These are phyloP conservation scores for Austropuccinia psidii DNA, from an alignment of 1,284 basidiomycete genomes.

Conservation along the genomic window DNA sequence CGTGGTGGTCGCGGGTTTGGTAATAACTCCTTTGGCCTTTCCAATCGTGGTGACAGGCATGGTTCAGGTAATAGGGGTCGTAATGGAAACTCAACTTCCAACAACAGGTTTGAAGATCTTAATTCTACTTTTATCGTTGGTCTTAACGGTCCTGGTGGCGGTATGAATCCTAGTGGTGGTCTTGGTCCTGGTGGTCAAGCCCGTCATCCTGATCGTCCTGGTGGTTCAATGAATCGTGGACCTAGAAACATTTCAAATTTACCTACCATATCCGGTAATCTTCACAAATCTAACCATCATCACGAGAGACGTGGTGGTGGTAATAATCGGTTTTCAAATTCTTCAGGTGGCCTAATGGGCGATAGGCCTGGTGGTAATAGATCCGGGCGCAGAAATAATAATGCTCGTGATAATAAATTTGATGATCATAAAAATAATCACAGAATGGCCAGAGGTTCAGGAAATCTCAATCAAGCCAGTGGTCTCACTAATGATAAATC, in stretches of 20 bases:
- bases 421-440: neutral
- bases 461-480: neutral
- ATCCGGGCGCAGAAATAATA: neutral
- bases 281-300: constrained; percentile 3
- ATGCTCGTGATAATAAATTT: constrained; percentile 11
- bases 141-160: too few species aligned
- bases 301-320: constrained; percentile 8
- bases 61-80: neutral
- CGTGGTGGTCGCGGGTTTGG: neutral
- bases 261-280: neutral
- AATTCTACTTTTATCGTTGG: neutral
- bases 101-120: neutral
- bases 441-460: neutral
- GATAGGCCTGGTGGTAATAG: neutral
- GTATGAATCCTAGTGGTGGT: too few species aligned
- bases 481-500: neutral
- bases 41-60: neutral
- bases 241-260: constrained; percentile 14
- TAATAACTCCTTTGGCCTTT: neutral
- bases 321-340: neutral
- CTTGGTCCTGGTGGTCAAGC: neutral
- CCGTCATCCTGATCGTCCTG: neutral
- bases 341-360: neutral
- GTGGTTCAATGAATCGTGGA: constrained; percentile 10
- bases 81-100: neutral